A percentile compares a stretch with the other conserved stretches of the same genome.
These are phyloP conservation scores for Talaromyces sp. DNA, from an alignment of 2,329 filamentous ascomycete species.

Conservation along the genomic window DNA sequence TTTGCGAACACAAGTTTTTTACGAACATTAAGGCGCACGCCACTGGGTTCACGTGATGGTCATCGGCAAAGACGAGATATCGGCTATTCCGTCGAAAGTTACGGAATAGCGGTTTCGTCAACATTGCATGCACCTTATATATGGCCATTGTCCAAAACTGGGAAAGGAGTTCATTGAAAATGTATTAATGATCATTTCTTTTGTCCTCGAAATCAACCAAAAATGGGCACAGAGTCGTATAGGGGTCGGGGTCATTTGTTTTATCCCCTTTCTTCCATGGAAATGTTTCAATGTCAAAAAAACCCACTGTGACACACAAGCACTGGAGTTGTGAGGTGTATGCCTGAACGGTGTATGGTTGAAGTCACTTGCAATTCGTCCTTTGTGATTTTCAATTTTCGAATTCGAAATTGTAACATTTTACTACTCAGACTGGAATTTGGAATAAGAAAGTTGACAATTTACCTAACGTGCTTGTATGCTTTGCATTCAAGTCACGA, in stretches of 20 bases:
- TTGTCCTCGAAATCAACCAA: not conserved
- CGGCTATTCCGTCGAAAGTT: not conserved
- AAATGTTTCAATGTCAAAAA: not conserved
- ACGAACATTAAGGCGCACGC: not conserved
- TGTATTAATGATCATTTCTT: not conserved
- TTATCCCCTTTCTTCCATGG: not conserved
- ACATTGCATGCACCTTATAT: constrained; percentile 1
- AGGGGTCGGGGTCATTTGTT: not conserved
- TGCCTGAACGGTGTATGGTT: not conserved
- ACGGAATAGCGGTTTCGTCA: not conserved
- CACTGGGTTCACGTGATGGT: not conserved
- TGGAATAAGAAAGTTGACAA: not conserved
- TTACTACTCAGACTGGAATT: not conserved
- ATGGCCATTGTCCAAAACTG: not conserved
- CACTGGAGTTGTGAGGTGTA: constrained; percentile 3
- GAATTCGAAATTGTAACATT: not conserved
- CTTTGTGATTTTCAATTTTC: not conserved
- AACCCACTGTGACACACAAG: not conserved
- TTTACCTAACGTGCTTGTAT: not conserved
- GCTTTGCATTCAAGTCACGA: not conserved
- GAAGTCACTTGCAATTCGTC: not conserved
- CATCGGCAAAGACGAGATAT: not conserved
- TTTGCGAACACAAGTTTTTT: not conserved
- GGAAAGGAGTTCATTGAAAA: not conserved
- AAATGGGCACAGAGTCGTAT: not conserved